phyloP scores from a whole-genome alignment of 306 rosid genomes.

The Gastrolobium villosum region DNA sequence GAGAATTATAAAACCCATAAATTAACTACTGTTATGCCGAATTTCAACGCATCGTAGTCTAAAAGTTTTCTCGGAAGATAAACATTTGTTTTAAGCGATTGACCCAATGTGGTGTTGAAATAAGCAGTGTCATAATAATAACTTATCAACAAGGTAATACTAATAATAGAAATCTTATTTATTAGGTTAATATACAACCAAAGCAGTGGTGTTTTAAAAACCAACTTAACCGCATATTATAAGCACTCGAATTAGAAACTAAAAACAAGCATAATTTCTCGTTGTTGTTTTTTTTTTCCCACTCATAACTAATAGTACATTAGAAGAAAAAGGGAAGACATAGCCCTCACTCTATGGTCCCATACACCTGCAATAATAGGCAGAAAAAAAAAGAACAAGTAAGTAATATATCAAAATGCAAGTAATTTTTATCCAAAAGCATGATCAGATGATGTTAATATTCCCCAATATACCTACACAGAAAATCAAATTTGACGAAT shows the following conservation, averaged over 20 bases:
- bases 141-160: neutral
- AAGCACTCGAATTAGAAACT: conserved; percentile 14
- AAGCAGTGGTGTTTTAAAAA: conserved; percentile 34
- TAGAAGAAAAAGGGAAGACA: neutral
- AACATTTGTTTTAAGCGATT: neutral
- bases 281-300: neutral
- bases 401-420: neutral
- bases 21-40: no score
- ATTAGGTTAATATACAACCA: neutral
- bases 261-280: conserved; percentile 2
- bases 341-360: conserved; percentile 37
- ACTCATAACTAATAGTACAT: conserved; percentile 19
- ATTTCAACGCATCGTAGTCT: no score
- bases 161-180: conserved; percentile 23
- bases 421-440: neutral
- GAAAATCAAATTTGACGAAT: neutral
- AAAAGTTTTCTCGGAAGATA: neutral
- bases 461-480: neutral
- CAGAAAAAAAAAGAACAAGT: neutral
- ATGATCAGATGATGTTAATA: neutral
- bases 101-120: neutral
- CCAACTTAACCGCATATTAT: neutral
- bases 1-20: no score
- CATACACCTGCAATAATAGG: conserved; percentile 43
- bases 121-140: neutral